Conservation (phyloP, 306 rosid species). For the Arachis stenosperma region DNA sequence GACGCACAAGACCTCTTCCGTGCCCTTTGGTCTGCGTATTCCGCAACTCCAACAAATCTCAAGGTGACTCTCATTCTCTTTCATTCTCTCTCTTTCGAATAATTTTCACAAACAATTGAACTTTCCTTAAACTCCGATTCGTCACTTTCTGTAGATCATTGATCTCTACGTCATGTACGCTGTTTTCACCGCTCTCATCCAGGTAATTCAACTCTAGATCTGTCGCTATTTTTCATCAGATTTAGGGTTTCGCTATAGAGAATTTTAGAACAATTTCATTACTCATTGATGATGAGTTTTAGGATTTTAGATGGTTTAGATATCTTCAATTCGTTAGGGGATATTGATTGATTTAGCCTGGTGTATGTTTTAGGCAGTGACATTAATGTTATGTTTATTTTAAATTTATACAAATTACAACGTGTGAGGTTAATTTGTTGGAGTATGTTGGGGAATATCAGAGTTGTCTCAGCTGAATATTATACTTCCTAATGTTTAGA, state of each 20-base stretch:
- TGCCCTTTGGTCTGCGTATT: slow-evolving; percentile 76
- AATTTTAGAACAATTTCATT: too few species aligned
- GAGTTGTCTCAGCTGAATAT: background rate
- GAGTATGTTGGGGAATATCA: background rate
- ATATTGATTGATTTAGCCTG: background rate
- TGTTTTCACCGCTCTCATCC: slow-evolving; percentile 76
- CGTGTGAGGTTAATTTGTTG: background rate
- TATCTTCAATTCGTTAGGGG: background rate
- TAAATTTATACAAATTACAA: background rate
- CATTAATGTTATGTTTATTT: background rate
- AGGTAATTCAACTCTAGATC: slow-evolving; percentile 55
- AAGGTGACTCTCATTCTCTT: slow-evolving; percentile 52
- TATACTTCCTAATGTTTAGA: background rate
- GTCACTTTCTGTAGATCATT: slow-evolving; percentile 59
- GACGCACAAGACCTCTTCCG: slow-evolving; percentile 71
- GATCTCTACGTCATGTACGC: slow-evolving; percentile 82
- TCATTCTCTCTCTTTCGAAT: slow-evolving; percentile 8
- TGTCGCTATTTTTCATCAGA: background rate
- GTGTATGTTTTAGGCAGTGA: background rate
- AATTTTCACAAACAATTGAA: background rate
- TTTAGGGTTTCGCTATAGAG: background rate
- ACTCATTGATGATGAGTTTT: background rate
- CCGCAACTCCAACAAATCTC: slow-evolving; percentile 75
- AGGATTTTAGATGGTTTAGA: background rate
- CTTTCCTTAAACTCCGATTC: slow-evolving; percentile 33